Percentiles rank a stretch among this genome's conserved stretches.
Evolutionary conservation across 225 moss, liverwort and hornwort species (phyloP).

Genomic region (Physcomitrium patens): DNA sequence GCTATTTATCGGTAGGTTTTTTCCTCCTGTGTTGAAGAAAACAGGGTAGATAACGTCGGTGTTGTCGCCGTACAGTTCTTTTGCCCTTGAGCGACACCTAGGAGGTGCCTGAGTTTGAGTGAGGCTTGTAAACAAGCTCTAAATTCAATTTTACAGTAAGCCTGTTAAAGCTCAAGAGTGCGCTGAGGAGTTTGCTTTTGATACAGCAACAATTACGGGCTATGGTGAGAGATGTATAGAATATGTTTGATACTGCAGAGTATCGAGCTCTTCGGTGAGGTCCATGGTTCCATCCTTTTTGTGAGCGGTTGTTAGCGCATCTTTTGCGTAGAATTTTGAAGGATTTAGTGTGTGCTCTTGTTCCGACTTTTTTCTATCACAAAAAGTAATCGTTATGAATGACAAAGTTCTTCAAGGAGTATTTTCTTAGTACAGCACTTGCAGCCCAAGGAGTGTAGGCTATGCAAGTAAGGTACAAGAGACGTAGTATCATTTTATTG

Average conservation of each 20-base stretch:
- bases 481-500: not conserved
- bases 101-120: no score
- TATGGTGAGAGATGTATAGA: not conserved
- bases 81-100: no score
- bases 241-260: not conserved
- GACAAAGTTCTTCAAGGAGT: not conserved
- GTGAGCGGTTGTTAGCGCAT: not conserved
- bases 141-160: not conserved
- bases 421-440: not conserved
- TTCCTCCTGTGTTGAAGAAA: not conserved
- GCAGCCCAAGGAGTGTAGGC: not conserved
- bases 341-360: not conserved
- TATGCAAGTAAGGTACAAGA: slow-evolving; percentile 41
- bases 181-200: not conserved
- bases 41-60: no score
- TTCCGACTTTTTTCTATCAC: not conserved
- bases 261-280: not conserved
- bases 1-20: not conserved
- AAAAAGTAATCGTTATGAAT: not conserved
- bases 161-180: not conserved
- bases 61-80: no score
- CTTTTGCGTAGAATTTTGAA: not conserved
- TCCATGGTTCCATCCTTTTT: not conserved
- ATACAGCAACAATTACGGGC: no score
- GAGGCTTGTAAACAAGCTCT: no score